Evolutionary conservation across 1,284 basidiomycete genomes (phyloP).

Genomic region (Singerocomus inundabilis): DNA sequence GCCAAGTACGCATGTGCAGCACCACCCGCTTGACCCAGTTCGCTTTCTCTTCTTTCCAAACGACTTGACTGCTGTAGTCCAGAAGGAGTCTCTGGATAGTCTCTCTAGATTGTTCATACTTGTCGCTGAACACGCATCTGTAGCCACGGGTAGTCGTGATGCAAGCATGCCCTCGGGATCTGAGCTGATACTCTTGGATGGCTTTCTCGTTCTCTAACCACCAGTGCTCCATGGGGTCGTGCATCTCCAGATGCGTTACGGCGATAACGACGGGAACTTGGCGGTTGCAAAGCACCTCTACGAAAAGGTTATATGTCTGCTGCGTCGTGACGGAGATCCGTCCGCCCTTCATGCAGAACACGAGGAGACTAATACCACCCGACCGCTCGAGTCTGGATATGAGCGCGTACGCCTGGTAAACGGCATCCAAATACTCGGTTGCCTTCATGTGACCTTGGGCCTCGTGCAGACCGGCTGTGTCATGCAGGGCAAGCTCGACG

Average conservation of each 20-base stretch:
- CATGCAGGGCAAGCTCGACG: constrained; percentile 31
- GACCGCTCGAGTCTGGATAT: constrained; percentile 32
- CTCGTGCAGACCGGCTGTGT: constrained; percentile 43
- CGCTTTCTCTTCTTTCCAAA: constrained; percentile 29
- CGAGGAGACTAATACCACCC: constrained; percentile 37
- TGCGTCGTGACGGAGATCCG: constrained; percentile 34
- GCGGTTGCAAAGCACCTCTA: constrained; percentile 27
- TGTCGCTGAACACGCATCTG: constrained; percentile 19
- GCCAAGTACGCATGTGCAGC: constrained; percentile 27
- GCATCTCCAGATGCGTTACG: constrained; percentile 38
- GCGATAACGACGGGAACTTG: constrained; percentile 37
- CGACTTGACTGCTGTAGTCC: constrained; percentile 13
- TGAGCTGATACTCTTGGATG: constrained; percentile 26
- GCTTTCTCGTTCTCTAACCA: constrained; percentile 28
- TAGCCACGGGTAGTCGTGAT: constrained; percentile 30
- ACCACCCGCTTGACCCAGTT: constrained; percentile 29
- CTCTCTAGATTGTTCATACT: constrained; percentile 22
- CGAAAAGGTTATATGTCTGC: constrained; percentile 34
- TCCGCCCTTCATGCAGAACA: constrained; percentile 39
- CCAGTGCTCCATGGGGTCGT: constrained; percentile 33
- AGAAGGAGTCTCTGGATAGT: constrained; percentile 21
- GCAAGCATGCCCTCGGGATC: constrained; percentile 25
- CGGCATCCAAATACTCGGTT: constrained; percentile 27
- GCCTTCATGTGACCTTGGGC: constrained; percentile 23
- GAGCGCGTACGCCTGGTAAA: constrained; percentile 34